Evolutionary conservation across 768 basidiomycete genomes (phyloP).

Genomic region (Panus rudis): DNA sequence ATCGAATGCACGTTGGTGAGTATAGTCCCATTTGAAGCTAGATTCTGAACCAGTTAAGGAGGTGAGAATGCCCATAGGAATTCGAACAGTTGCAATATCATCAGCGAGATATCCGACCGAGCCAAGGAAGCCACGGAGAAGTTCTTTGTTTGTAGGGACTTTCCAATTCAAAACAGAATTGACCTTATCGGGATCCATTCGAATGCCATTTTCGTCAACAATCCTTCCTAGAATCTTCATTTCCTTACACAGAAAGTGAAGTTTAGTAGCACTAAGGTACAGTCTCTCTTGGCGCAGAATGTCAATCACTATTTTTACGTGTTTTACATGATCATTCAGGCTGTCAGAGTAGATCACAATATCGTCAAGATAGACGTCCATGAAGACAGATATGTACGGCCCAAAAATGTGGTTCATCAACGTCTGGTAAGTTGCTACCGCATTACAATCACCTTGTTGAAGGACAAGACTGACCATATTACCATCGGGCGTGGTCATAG

Average conservation of each 20-base stretch:
- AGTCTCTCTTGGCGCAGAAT: slow-evolving; percentile 22
- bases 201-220: slow-evolving; percentile 33
- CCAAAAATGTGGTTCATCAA: slow-evolving; percentile 36
- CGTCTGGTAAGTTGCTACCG: slow-evolving; percentile 37
- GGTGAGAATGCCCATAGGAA: slow-evolving; percentile 26
- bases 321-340: slow-evolving; percentile 31
- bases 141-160: slow-evolving; percentile 25
- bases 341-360: slow-evolving; percentile 33
- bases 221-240: slow-evolving; percentile 34
- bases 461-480: slow-evolving; percentile 31
- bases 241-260: slow-evolving; percentile 21
- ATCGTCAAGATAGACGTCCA: slow-evolving; percentile 40
- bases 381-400: slow-evolving; percentile 28
- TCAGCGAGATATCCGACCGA: slow-evolving; percentile 31
- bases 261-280: slow-evolving; percentile 28
- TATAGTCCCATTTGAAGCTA: slow-evolving; percentile 21
- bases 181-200: slow-evolving; percentile 32
- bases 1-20: slow-evolving; percentile 21
- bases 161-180: slow-evolving; percentile 26
- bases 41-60: slow-evolving; percentile 21
- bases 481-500: slow-evolving; percentile 30
- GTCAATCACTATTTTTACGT: slow-evolving; percentile 27
- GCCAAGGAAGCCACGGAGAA: slow-evolving; percentile 35
- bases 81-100: slow-evolving; percentile 28
- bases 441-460: slow-evolving; percentile 41